Conservation (phyloP, 192 early-diverging fungal species). For the Backusella tuberculispora region DNA sequence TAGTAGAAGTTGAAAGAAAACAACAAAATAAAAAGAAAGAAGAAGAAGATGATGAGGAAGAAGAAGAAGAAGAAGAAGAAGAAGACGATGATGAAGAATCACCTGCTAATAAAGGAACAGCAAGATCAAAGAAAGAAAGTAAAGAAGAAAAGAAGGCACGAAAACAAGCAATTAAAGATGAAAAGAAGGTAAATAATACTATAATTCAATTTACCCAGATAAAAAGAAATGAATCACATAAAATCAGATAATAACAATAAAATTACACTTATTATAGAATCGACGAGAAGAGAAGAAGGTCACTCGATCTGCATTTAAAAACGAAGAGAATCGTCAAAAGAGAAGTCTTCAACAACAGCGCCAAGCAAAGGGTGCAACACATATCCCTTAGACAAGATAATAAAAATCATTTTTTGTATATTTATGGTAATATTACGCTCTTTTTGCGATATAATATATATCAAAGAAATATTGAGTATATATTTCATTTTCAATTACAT, state of each 20-base stretch:
- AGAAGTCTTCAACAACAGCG: conserved; percentile 59
- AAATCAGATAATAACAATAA: neutral
- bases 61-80: conserved; percentile 37
- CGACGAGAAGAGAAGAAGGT: conserved; percentile 80
- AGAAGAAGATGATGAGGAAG: conserved; percentile 20
- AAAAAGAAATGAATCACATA: neutral
- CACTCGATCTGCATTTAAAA: conserved; percentile 76
- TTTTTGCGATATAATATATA: too few species aligned
- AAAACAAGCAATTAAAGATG: conserved; percentile 85
- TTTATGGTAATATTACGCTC: neutral
- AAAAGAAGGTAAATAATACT: conserved; percentile 60
- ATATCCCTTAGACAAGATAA: conserved; percentile 39
- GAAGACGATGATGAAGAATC: conserved; percentile 43
- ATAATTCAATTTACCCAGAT: neutral
- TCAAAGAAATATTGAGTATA: too few species aligned
- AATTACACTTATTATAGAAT: conserved; percentile 39
- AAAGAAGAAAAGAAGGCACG: conserved; percentile 92
- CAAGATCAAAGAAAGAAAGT: conserved; percentile 82
- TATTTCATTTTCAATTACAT: too few species aligned
- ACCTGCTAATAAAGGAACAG: conserved; percentile 67
- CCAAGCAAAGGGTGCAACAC: conserved; percentile 51
- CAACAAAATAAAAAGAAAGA: conserved; percentile 41
- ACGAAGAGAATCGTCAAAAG: conserved; percentile 65
- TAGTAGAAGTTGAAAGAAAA: conserved; percentile 53
- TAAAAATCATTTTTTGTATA: neutral